Evolutionary conservation across 2,329 filamentous ascomycete genomes (phyloP), one percentile per base, ranked within the genome.

Genomic region (Exophiala sp.): DNA sequence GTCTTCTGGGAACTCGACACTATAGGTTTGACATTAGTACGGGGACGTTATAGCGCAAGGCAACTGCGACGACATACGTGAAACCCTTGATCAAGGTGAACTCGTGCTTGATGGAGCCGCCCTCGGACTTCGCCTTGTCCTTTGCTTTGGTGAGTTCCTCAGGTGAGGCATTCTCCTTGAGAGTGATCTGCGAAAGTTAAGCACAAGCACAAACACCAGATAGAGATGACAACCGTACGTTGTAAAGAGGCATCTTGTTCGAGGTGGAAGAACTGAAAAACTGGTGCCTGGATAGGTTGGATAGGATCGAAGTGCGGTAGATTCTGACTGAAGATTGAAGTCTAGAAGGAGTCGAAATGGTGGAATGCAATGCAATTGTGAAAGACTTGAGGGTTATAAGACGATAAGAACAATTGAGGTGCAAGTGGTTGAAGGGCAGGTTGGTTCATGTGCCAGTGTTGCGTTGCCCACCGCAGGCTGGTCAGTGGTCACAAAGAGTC

Each of bases 21-120:
- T 96, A 48, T 3, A 12, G 12, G 16, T 16, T 33, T 14, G 9
- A 35, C 24, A 18, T 53, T 24, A 46, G 16, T 47, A 33, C 14
- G 39, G 32, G 18, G 24, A 39, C n/a, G 34, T 5, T 18, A 14
- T 46, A 7, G 38, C 44, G 29, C 18, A 48, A 35, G 34, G 34
- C 50, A 33, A 9, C 3, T 14, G 32, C 18, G n/a, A 14, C 7
- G 20, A 78, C 88, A 64, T 84, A 96, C 92, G 88, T 86, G 77
- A 96, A 96, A 54, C 87, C 91, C 77, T 92, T 95, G 80, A 96
- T 91, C 65, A 96, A 74, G 57, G 75, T 86, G 78, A 89, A 96
- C 71, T 94, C 88, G 65, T 94, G 85, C 51, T 76, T 83, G 75
- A 97, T 94, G 72, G 83, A 84, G 69, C 91, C 92, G 68, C 92